phyloP scores from a whole-genome alignment of 768 basidiomycete species.

The Pholiota conissans region DNA sequence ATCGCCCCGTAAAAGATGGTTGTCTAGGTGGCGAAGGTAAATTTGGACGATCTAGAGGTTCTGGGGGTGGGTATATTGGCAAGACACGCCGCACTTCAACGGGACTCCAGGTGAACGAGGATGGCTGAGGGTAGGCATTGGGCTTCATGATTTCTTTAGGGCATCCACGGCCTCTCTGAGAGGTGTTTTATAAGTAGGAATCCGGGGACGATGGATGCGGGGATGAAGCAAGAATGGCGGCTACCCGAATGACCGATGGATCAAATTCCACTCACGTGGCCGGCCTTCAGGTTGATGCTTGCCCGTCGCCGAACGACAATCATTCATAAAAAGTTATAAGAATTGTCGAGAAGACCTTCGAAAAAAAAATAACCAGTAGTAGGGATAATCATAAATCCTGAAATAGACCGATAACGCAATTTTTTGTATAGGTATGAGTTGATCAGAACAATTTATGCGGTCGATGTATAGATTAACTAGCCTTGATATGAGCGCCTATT shows the following conservation, averaged over 20 bases:
- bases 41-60: slow-evolving; percentile 30
- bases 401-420: too few relatives aligned
- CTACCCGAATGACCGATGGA: background rate
- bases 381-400: too few relatives aligned
- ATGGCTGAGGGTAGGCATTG: slow-evolving; percentile 23
- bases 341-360: too few relatives aligned
- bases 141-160: slow-evolving; percentile 9
- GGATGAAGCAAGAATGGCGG: background rate
- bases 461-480: too few relatives aligned
- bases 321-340: too few relatives aligned
- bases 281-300: background rate
- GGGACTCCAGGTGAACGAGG: slow-evolving; percentile 27
- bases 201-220: background rate
- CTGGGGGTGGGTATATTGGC: slow-evolving; percentile 39
- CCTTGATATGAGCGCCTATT: too few relatives aligned
- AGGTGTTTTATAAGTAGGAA: background rate
- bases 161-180: background rate
- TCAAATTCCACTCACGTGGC: background rate
- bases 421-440: too few relatives aligned
- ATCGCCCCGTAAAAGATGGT: slow-evolving; percentile 34
- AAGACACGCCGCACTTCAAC: slow-evolving; percentile 27
- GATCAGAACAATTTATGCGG: too few relatives aligned
- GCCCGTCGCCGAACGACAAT: background rate
- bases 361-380: too few relatives aligned
- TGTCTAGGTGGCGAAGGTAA: slow-evolving; percentile 40